Evolutionary conservation across 768 basidiomycete genomes (phyloP), one percentile per base, ranked within the genome.

Genomic region (Floccularia luteovirens): DNA sequence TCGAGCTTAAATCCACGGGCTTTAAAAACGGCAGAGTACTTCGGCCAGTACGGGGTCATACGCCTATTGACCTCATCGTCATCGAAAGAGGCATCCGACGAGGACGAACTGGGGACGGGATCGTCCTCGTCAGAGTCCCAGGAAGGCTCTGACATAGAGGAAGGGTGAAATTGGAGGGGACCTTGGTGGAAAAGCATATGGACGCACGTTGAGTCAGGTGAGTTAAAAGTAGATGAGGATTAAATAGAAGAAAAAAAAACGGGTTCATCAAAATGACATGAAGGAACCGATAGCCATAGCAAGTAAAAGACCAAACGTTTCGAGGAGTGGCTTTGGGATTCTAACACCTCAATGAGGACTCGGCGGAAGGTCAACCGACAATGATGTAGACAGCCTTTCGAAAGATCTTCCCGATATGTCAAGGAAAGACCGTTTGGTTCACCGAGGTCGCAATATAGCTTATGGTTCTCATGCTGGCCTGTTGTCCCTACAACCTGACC

Each of bases 21-120:
- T 31, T 67, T 57, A 34, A 84, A 59, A 23, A 74, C 42, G 34
- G 49, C 41, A 8, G 69, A 62, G 52, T 83, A 82, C 38, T 61
- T 62, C 24, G 65, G 63, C 85, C 85, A 88, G 48, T 70, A 62
- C 2, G 83, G 84, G 14, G 61, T 61, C 25, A 81, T 44, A 36
- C 84, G 79, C 14, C 54, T 50, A 50, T 88, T 84, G 40, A 70
- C 58, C 42, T 77, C 70, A 40, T 83, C 80, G 38, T 75, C 70
- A 44, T 75, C 72, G 37, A 73, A 46, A 10, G 77, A 77, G 11
- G 72, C 73, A 25, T 61, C 57, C 3, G 76, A 74, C 13, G 69
- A 71, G 2, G 66, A 57, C 7, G 70, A 59, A 24, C 70, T 69
- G 11, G 61, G 60, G 1, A 67, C 61, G 38, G 47, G 41, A 24